A percentile compares a stretch with the other conserved stretches of the same genome.
Evolutionary conservation across 108 stramenopile genomes (phyloP).

Genomic region (Cyclotella choctawhatcheeana): DNA sequence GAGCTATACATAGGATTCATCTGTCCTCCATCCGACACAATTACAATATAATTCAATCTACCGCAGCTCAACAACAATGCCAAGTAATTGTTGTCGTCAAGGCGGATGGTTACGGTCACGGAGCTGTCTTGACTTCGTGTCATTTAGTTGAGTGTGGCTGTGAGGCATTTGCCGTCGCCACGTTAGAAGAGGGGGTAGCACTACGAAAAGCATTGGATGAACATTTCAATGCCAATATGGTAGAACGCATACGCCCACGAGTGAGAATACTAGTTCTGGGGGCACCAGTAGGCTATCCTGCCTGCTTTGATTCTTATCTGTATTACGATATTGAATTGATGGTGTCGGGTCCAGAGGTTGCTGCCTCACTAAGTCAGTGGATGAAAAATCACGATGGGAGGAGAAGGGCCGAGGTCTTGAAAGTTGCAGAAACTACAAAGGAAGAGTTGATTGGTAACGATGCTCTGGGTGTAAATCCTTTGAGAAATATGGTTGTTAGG

Average conservation of each 20-base stretch:
- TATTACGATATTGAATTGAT: slow-evolving; percentile 72
- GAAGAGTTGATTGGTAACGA: slow-evolving; percentile 27
- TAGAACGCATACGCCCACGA: slow-evolving; percentile 27
- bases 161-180: slow-evolving; percentile 79
- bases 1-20: slow-evolving; percentile 65
- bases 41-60: slow-evolving; percentile 57
- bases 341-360: slow-evolving; percentile 70
- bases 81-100: slow-evolving; percentile 76
- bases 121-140: slow-evolving; percentile 61
- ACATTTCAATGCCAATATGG: slow-evolving; percentile 7
- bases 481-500: slow-evolving; percentile 29
- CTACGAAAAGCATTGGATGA: slow-evolving; percentile 58
- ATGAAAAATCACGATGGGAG: slow-evolving; percentile 54
- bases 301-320: slow-evolving; percentile 68
- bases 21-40: slow-evolving; percentile 67
- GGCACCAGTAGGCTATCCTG: slow-evolving; percentile 64
- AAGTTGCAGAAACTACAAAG: slow-evolving; percentile 55
- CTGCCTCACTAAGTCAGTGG: slow-evolving; percentile 56
- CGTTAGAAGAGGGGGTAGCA: slow-evolving; percentile 60
- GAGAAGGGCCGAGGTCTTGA: slow-evolving; percentile 58
- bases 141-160: slow-evolving; percentile 67
- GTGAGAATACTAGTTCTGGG: slow-evolving; percentile 70
- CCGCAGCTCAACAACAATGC: slow-evolving; percentile 65
- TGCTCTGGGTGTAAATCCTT: background rate
- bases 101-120: slow-evolving; percentile 87